Conservation (phyloP, 768 basidiomycete species). For the Leccinellum luteum region DNA sequence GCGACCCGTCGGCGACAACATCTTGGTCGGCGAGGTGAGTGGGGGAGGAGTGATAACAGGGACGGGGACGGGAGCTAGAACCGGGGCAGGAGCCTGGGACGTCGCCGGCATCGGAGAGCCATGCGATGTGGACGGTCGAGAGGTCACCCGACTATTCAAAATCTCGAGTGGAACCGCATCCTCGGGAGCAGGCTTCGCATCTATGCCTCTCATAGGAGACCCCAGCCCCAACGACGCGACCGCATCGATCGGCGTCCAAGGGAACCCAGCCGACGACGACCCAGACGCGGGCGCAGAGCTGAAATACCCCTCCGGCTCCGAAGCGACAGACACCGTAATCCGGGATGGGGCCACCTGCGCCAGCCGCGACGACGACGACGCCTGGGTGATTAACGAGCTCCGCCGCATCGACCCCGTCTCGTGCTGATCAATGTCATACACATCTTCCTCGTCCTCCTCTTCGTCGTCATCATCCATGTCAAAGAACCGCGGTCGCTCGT, state of each 20-base stretch:
- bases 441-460: constrained; percentile 36
- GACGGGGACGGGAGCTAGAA: neutral
- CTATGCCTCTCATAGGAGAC: constrained; percentile 34
- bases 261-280: constrained; percentile 16
- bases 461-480: constrained; percentile 40
- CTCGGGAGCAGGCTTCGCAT: constrained; percentile 52
- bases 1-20: constrained; percentile 36
- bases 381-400: neutral
- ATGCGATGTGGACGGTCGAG: constrained; percentile 34
- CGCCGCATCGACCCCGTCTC: constrained; percentile 28
- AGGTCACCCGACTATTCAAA: constrained; percentile 53
- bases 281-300: constrained; percentile 14
- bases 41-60: neutral
- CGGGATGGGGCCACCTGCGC: constrained; percentile 16
- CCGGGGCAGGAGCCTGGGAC: constrained; percentile 5
- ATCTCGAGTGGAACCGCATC: constrained; percentile 69
- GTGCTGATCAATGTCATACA: constrained; percentile 30
- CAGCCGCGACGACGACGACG: neutral
- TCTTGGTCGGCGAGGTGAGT: constrained; percentile 33
- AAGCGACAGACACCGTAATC: constrained; percentile 18
- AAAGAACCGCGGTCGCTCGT: constrained; percentile 59
- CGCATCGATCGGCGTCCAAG: constrained; percentile 15
- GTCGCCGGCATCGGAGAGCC: constrained; percentile 24
- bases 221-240: constrained; percentile 7
- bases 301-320: constrained; percentile 26